These are phyloP conservation scores for Boeremia lycopersici DNA, from an alignment of 2,329 filamentous ascomycete species.

Conservation along the genomic window DNA sequence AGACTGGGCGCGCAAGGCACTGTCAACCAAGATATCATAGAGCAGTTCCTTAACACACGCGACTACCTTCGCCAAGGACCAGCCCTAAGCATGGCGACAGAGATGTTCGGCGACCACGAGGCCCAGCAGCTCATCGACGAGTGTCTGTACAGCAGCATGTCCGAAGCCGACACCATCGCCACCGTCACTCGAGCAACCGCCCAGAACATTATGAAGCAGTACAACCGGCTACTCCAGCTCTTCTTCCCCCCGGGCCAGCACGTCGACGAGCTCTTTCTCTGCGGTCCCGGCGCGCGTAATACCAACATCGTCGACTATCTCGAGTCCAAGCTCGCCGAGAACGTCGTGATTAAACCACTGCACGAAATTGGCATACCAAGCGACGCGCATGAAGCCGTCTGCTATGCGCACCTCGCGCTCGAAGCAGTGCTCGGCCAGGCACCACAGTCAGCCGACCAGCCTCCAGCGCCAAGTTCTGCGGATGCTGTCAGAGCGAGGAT, in stretches of 20 bases:
- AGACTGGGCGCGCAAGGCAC: slow-evolving; percentile 57
- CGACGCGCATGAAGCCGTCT: slow-evolving; percentile 65
- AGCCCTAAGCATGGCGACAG: slow-evolving; percentile 64
- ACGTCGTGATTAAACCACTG: slow-evolving; percentile 59
- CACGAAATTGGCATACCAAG: slow-evolving; percentile 64
- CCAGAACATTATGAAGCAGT: slow-evolving; percentile 61
- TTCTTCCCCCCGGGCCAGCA: slow-evolving; percentile 38
- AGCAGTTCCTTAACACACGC: slow-evolving; percentile 55
- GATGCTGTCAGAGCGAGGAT: slow-evolving; percentile 15
- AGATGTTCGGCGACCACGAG: slow-evolving; percentile 64
- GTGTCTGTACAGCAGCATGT: slow-evolving; percentile 53
- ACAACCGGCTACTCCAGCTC: slow-evolving; percentile 55
- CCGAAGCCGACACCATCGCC: slow-evolving; percentile 60
- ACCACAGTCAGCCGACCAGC: background rate
- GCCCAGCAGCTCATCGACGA: slow-evolving; percentile 59
- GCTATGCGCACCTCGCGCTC: slow-evolving; percentile 67
- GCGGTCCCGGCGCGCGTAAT: slow-evolving; percentile 64
- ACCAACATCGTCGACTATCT: slow-evolving; percentile 63
- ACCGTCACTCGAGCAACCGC: slow-evolving; percentile 66
- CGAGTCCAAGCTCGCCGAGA: slow-evolving; percentile 54
- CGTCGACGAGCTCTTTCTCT: slow-evolving; percentile 65
- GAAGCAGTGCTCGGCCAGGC: slow-evolving; percentile 51
- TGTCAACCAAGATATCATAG: slow-evolving; percentile 59
- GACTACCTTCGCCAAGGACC: slow-evolving; percentile 59
- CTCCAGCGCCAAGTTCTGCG: background rate